A percentile compares a stretch with the other conserved stretches of the same genome.
Conservation (phyloP, 805 yeast species). For the Lipomyces orientalis region DNA sequence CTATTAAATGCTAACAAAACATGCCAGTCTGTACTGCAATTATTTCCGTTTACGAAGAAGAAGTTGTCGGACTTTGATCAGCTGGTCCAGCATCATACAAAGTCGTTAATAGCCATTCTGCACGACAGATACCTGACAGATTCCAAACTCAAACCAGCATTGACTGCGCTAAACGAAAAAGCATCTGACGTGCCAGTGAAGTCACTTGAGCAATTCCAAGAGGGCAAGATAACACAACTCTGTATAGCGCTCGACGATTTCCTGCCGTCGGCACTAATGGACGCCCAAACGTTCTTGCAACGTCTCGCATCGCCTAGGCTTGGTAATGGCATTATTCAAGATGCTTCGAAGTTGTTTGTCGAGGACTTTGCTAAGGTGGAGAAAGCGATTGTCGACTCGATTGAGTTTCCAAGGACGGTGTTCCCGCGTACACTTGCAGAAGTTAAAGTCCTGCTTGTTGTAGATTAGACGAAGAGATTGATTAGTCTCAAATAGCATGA, state of each 20-base stretch:
- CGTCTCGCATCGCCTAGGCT: conserved; percentile 46
- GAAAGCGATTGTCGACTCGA: conserved; percentile 41
- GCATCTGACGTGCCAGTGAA: conserved; percentile 21
- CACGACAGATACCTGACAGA: conserved; percentile 28
- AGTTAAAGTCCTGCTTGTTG: conserved; percentile 41
- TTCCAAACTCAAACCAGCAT: conserved; percentile 19
- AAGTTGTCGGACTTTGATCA: conserved; percentile 24
- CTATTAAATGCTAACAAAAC: background rate
- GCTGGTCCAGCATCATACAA: conserved; percentile 1
- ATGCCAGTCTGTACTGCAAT: conserved; percentile 22
- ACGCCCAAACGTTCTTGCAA: conserved; percentile 42
- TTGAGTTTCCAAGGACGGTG: conserved; percentile 34
- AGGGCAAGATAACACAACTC: conserved; percentile 29
- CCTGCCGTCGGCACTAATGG: conserved; percentile 46
- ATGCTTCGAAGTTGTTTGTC: conserved; percentile 45
- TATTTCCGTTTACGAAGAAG: conserved; percentile 31
- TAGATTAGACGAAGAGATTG: conserved; percentile 19
- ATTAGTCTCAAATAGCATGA: background rate
- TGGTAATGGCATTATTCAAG: conserved; percentile 42
- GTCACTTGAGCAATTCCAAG: conserved; percentile 19
- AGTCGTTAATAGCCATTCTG: conserved; percentile 12
- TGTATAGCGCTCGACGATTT: conserved; percentile 44
- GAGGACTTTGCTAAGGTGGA: conserved; percentile 43
- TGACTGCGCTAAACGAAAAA: conserved; percentile 21
- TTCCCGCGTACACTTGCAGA: conserved; percentile 44